phyloP scores from a whole-genome alignment of 345 rosid species.

The Eucalyptus cloeziana region DNA sequence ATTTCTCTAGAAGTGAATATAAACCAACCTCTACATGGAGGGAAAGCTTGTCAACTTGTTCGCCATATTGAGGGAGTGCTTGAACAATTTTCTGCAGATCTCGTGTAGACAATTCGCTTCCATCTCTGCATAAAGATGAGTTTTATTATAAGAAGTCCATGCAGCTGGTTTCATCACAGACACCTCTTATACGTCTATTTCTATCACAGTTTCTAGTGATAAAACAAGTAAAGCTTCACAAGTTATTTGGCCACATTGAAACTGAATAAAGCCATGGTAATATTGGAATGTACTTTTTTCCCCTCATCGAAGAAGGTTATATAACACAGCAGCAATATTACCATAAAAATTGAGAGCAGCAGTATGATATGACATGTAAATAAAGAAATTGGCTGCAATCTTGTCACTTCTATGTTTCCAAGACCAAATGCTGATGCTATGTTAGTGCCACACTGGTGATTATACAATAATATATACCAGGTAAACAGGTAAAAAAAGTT shows the following conservation, averaged over 20 bases:
- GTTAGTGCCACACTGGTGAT: neutral
- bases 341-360: neutral
- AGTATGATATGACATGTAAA: neutral
- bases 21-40: slow-evolving; percentile 83
- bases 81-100: slow-evolving; percentile 96
- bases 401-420: neutral
- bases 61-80: slow-evolving; percentile 79
- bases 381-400: neutral
- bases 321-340: neutral
- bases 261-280: neutral
- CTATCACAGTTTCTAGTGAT: neutral
- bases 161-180: neutral
- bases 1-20: neutral
- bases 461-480: neutral
- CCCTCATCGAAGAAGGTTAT: neutral
- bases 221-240: neutral
- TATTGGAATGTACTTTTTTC: neutral
- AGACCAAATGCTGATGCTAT: neutral
- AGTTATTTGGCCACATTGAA: neutral
- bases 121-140: slow-evolving; percentile 37
- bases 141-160: neutral
- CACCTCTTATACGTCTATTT: neutral
- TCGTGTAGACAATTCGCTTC: slow-evolving; percentile 76
- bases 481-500: neutral
- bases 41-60: slow-evolving; percentile 76